Evolutionary conservation across 495 filamentous ascomycete species (phyloP), one percentile per base, ranked within the genome.

Genomic region (Paragyromitra xinjiangensis): DNA sequence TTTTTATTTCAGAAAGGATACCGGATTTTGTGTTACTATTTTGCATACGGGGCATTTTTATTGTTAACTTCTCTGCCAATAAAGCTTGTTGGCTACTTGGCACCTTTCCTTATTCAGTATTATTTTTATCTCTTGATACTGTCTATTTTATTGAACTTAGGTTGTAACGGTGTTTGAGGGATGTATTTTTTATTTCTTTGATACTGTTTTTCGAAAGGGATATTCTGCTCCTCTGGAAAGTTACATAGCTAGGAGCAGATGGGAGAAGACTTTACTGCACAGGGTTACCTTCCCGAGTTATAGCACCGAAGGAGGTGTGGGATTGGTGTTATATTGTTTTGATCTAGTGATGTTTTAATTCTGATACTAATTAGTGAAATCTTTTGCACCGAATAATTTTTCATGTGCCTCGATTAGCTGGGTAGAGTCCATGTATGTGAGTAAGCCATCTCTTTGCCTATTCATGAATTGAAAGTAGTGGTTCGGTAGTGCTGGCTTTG

Each of bases 1-100:
- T 77, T 76, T 63, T 64, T 53, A 42, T 76, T 73, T 61, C 16
- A 48, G 61, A 45, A 65, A 66, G 61, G 69, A 48, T 58, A 65
- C 50, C 50, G 62, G 37, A 50, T 73, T 71, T 71, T 64, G 63
- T 51, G 68, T 77, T 73, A 65, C 55, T 70, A 75, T 66, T 73
- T 69, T 77, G 69, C 74, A 77, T 77, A 77, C 16, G 42, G 74
- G 59, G 61, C 39, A 59, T 65, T 66, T 56, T 55, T 37, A 56
- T 67, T 11, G 19, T 63, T 59, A 62, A 42, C 51, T 61, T 69
- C 50, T 69, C 34, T 62, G 42, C 22, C 65, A 70, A 62, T 44
- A 63, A 16, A 61, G 37, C 29, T 22, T 24, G 56, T 59, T 62
- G 65, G 58, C 58, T 14, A 1, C 24, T 64, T 55, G 63, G 55